Evolutionary conservation across 768 basidiomycete genomes (phyloP).

Genomic region (Saitozyma podzolica): DNA sequence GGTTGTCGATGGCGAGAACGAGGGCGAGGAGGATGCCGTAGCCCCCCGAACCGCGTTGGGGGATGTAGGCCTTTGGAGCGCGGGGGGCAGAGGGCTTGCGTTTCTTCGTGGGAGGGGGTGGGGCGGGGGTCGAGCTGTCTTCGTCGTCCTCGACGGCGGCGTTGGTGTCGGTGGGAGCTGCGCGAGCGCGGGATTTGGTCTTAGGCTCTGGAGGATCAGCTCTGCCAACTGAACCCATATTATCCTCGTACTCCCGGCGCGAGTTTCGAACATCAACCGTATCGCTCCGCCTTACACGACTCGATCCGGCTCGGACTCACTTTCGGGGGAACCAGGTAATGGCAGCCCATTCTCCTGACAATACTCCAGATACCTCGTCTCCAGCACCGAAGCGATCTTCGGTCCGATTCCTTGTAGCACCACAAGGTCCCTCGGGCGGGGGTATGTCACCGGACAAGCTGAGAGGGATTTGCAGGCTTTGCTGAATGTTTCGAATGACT

Average conservation of each 20-base stretch:
- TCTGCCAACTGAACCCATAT: neutral
- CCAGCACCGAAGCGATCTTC: conserved; percentile 37
- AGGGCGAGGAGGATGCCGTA: conserved; percentile 47
- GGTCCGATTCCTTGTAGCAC: conserved; percentile 40
- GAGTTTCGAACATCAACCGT: neutral
- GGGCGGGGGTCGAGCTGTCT: conserved; percentile 12
- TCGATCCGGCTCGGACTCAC: conserved; percentile 17
- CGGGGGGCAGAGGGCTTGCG: conserved; percentile 14
- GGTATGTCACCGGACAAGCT: conserved; percentile 42
- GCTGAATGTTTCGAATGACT: conserved; percentile 38
- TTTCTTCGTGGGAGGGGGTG: conserved; percentile 17
- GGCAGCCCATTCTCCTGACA: conserved; percentile 37
- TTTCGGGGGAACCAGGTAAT: conserved; percentile 27
- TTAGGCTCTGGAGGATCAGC: neutral
- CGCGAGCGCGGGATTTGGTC: neutral
- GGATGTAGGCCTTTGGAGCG: conserved; percentile 40
- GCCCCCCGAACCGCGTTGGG: conserved; percentile 36
- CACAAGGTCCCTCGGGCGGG: conserved; percentile 40
- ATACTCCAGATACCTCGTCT: conserved; percentile 38
- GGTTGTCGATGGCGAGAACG: conserved; percentile 44
- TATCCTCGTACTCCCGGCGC: neutral
- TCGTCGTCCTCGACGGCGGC: conserved; percentile 4
- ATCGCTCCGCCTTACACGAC: neutral
- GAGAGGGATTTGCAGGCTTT: conserved; percentile 42
- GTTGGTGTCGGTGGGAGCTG: neutral